Conservation (phyloP, 495 filamentous ascomycete genomes). For the Chaetomium fimeti region DNA sequence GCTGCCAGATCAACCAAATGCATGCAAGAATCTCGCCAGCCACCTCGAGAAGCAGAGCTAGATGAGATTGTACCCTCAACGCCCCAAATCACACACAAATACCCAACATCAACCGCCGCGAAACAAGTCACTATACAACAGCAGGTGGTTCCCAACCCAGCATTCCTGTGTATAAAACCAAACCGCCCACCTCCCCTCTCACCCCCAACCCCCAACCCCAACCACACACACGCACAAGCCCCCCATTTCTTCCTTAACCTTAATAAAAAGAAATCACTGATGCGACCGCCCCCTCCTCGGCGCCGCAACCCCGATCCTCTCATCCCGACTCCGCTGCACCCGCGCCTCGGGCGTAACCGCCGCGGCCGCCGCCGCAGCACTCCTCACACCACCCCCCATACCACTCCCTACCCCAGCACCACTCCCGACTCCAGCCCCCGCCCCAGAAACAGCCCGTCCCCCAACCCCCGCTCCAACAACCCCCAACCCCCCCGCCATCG, state of each 20-base stretch:
- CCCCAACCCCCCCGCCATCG: too few species aligned
- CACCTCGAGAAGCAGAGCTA: neutral
- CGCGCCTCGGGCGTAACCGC: conserved; percentile 32
- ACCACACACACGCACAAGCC: neutral
- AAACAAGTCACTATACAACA: neutral
- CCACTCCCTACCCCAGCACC: neutral
- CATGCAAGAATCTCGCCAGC: neutral
- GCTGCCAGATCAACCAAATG: neutral
- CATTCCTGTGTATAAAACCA: neutral
- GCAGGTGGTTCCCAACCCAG: too few species aligned
- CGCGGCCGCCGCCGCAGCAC: conserved; percentile 12
- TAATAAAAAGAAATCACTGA: conserved; percentile 5
- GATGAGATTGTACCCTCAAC: neutral
- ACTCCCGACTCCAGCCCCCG: too few species aligned
- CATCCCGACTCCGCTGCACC: conserved; percentile 38
- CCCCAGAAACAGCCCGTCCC: too few species aligned
- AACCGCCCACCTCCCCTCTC: too few species aligned
- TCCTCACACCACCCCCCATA: neutral
- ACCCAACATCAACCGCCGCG: neutral
- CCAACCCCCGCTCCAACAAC: too few species aligned
- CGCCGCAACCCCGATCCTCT: conserved; percentile 37
- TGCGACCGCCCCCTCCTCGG: conserved; percentile 23
- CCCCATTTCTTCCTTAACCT: too few species aligned
- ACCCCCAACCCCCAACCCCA: neutral
- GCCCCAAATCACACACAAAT: neutral